Evolutionary conservation across 176 grass and related monocot species (phyloP), one percentile per base, ranked within the genome.

Genomic region (Carex pumila): DNA sequence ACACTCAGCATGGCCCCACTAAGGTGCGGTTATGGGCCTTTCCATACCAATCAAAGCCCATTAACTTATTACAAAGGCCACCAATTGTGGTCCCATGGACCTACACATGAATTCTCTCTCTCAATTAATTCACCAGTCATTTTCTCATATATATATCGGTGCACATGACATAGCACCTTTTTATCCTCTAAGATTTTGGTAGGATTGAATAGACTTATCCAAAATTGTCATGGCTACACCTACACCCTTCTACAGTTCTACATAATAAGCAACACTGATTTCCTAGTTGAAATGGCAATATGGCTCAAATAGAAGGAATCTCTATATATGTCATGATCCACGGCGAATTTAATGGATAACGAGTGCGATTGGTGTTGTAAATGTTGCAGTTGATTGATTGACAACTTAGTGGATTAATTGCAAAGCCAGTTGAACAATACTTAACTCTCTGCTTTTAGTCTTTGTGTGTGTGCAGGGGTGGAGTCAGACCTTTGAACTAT

Each of bases 161-260:
- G 79, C 52, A 63, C 14, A 64, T 81, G 75, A 81, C 21, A 65
- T 65, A 8, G 60, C n/a, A 65, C 7, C 59, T 65, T 81, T 81
- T 81, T 81, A 81, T 81, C 79, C 59, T 65, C 61, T 81, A 12
- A 63, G 79, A 81, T 81, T 81, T 81, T 64, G 34, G 79, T 81
- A 7, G 50, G 55, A 65, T 50, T 49, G 52, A 56, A 65, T 6
- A 45, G 61, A 63, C 79, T 81, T 65, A 49, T 81, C 79, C 19
- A 62, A 29, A 81, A 49, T 15, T 62, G 18, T 39, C 37, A 81
- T 64, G 12, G 73, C 34, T 56, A 77, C 49, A 17, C 71, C 71
- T 76, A 76, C 70, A 73, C 47, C 39, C n/a, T 30, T 76, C 21
- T 52, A 54, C 19, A 54, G 9, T 30, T 76, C 12, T 52, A 54